These are phyloP conservation scores for Huntiella moniliformis DNA, from an alignment of 2,329 filamentous ascomycete species.

Conservation along the genomic window DNA sequence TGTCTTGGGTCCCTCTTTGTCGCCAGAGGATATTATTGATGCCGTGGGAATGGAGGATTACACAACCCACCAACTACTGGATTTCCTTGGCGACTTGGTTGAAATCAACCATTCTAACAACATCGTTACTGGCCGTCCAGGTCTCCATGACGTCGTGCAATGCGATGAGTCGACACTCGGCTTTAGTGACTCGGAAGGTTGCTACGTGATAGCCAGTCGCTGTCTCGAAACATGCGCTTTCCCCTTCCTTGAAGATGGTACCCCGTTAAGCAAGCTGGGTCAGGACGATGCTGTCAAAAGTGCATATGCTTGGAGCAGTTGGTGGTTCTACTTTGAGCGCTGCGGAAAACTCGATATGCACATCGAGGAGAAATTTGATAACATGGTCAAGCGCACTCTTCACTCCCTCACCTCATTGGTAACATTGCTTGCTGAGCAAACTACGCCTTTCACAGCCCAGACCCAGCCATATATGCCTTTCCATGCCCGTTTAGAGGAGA, in stretches of 20 bases:
- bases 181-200: slow-evolving; percentile 9
- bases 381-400: slow-evolving; percentile 11
- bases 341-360: slow-evolving; percentile 9
- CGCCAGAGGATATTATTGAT: slow-evolving; percentile 6
- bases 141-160: slow-evolving; percentile 8
- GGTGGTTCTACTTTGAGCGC: slow-evolving; percentile 11
- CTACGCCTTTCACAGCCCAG: slow-evolving; percentile 8
- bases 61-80: not conserved
- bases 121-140: slow-evolving; percentile 2
- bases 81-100: slow-evolving; percentile 6
- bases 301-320: slow-evolving; percentile 7
- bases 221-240: slow-evolving; percentile 11
- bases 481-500: slow-evolving; percentile 10
- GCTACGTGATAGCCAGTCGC: slow-evolving; percentile 10
- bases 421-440: slow-evolving; percentile 10
- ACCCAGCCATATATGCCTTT: slow-evolving; percentile 8
- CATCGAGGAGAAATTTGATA: slow-evolving; percentile 11
- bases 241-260: slow-evolving; percentile 10
- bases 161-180: slow-evolving; percentile 5
- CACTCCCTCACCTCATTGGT: slow-evolving; percentile 10
- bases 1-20: slow-evolving; percentile 5
- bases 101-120: not conserved
- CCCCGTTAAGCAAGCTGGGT: slow-evolving; percentile 8
- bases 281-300: slow-evolving; percentile 3
- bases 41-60: slow-evolving; percentile 7